Base-by-base conservation (phyloP, 2,329 filamentous ascomycete species). In the Tolypocladium nubicola region DNA sequence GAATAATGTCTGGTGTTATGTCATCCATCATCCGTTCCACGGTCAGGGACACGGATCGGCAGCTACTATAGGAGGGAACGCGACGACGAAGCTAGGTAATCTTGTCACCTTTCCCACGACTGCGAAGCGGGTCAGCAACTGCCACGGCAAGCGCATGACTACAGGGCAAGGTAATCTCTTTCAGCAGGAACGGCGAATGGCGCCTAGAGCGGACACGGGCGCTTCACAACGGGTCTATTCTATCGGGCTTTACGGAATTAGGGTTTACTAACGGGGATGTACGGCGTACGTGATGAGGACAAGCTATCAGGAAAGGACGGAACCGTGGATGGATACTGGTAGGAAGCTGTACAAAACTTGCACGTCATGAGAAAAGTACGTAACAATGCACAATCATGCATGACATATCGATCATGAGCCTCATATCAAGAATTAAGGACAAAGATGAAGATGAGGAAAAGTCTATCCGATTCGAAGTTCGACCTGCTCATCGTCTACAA, bases 391-490 rank as follows among this genome's bases (percentile, higher is more conserved):
- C 19, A 11, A 35, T n/a, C 23, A 33, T n/a, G 30, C 30, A 21
- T 6, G 10, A 19, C 4, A 35, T 4, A 30, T 35, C 30, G 9
- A 33, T 16, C 47, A 33, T 21, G 41, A 13, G 21, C 23, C 13
- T 26, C 43, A 16, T 47, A 9, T 6, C 11, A 43, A 19, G 16
- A n/a, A 21, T 47, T 4, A 5, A 9, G 11, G 35, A 21, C 6
- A 39, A 58, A 43, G 59, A 52, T 33, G 45, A 39, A 52, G 53
- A 52, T 33, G 45, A 39, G 37, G 53, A 45, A 57, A 59, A 43
- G 60, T 63, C 62, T 67, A 64, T 66, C 59, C 60, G 60, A 59
- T 63, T 64, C 37, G 61, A 65, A 64, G 64, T 66, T 65, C 64
- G 61, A 62, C 63, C 64, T 66, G 59, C 65, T 66, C 65, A 67